Evolutionary conservation across 805 yeast genomes (phyloP).

Genomic region (Candida tibetensis): DNA sequence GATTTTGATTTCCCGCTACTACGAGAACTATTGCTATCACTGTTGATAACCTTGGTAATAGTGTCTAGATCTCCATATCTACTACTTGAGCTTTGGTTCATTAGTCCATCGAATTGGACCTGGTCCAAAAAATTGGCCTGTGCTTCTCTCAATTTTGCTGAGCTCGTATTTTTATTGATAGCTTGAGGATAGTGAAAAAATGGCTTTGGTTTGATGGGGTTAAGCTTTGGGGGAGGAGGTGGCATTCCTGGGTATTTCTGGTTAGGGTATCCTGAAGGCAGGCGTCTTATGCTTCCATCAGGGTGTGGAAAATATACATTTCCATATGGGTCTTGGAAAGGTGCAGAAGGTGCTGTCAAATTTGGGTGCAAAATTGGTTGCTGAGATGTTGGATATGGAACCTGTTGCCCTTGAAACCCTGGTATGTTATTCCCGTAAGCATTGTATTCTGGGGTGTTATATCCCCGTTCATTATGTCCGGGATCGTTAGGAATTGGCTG

Average conservation of each 20-base stretch:
- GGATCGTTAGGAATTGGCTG: too few relatives aligned
- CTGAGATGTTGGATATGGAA: background rate
- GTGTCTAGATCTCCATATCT: slow-evolving; percentile 16
- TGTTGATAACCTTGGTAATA: slow-evolving; percentile 5
- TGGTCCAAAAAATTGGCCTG: slow-evolving; percentile 24
- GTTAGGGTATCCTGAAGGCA: slow-evolving; percentile 1
- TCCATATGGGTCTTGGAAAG: slow-evolving; percentile 9
- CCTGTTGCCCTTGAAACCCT: background rate
- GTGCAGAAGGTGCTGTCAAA: background rate
- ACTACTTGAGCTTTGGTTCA: slow-evolving; percentile 8
- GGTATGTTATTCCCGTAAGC: background rate
- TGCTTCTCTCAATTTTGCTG: slow-evolving; percentile 12
- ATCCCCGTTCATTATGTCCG: too few relatives aligned
- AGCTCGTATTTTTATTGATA: slow-evolving; percentile 11
- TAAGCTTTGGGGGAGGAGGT: background rate
- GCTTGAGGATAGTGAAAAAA: slow-evolving; percentile 20
- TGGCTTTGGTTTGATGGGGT: slow-evolving; percentile 7
- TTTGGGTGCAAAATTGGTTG: background rate
- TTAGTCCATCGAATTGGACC: slow-evolving; percentile 18
- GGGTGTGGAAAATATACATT: slow-evolving; percentile 11
- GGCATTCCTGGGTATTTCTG: background rate
- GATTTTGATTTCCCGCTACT: slow-evolving; percentile 6
- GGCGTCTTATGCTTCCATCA: slow-evolving; percentile 9
- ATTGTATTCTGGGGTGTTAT: too few relatives aligned
- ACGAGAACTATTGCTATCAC: slow-evolving; percentile 8